Evolutionary conservation across 768 basidiomycete genomes (phyloP), one percentile per base, ranked within the genome.

Genomic region (Boletus reticuloceps): DNA sequence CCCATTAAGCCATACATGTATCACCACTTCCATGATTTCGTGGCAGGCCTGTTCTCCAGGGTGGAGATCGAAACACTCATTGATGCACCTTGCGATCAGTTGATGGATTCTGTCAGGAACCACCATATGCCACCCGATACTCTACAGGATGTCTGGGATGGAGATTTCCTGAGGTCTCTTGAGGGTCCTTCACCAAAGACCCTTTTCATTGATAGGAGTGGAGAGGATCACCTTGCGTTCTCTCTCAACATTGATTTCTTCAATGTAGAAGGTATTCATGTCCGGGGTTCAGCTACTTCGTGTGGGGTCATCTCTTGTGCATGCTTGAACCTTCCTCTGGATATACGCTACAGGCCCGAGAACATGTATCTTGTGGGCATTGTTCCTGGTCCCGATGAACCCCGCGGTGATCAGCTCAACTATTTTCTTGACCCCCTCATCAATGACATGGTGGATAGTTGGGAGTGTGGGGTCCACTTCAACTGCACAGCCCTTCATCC

Each of bases 371-470:
- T 32, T 32, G 31, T 11, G 11, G 31, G 31, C 31, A 32, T 32
- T 32, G 72, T 76, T 5, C 75, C 74, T 1, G 71, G 77, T 0
- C 77, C 76, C 0, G 49, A 62, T 75, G 2, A 76, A 78, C 27
- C 69, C 72, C 27, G 64, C 32, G 48, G 54, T 6, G 49, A 39
- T 36, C 31, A 51, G 16, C 50, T 51, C 20, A 51, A 51, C 22
- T n/a, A 51, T 14, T 51, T 51, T 25, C 50, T 51, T 13, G 14
- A 51, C 1, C 50, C 31, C 13, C 31, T 51, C 4, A 34, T 51
- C 10, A 17, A 42, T 16, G 32, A 71, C 13, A 52, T 80, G 75
- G 73, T 4, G 58, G 40, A 51, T 10, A 51, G 50, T 25, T 51
- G 41, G 50, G 16, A 42, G 1, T 20, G 13, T 8, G 40, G 41